Percentiles rank a stretch among this genome's conserved stretches.
These are phyloP conservation scores for Geotrichum restrictum DNA, from an alignment of 1,139 yeast genomes.

Conservation along the genomic window DNA sequence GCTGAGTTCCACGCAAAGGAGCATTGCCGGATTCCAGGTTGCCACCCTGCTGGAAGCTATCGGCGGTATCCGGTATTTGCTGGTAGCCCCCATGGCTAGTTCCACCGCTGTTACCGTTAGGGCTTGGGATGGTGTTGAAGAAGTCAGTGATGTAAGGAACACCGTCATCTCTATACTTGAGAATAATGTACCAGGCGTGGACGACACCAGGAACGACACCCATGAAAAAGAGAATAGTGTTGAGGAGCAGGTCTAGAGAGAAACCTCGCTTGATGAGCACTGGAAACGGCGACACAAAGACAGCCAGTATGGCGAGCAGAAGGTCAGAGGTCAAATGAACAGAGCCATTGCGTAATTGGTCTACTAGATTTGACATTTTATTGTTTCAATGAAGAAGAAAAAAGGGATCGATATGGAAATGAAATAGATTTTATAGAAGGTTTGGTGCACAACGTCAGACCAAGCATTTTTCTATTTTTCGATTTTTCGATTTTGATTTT, in stretches of 20 bases:
- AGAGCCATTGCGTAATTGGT: not conserved
- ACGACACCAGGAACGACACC: slow-evolving; percentile 70
- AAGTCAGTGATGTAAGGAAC: slow-evolving; percentile 36
- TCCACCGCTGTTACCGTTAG: not conserved
- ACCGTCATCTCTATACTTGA: slow-evolving; percentile 55
- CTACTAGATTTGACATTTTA: not conserved
- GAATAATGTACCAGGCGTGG: slow-evolving; percentile 44
- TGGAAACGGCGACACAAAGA: slow-evolving; percentile 67
- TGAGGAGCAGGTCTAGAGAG: slow-evolving; percentile 57
- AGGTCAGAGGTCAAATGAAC: slow-evolving; percentile 39
- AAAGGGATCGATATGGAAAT: too few relatives aligned
- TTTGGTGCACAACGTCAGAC: too few relatives aligned
- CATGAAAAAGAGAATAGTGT: slow-evolving; percentile 52
- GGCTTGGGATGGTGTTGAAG: not conserved
- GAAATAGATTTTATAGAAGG: too few relatives aligned
- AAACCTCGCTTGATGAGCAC: slow-evolving; percentile 66
- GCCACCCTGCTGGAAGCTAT: slow-evolving; percentile 6
- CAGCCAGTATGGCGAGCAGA: slow-evolving; percentile 54
- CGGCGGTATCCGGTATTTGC: slow-evolving; percentile 11
- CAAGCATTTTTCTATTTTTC: too few relatives aligned
- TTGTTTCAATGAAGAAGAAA: too few relatives aligned
- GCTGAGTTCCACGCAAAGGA: not conserved
- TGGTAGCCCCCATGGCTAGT: slow-evolving; percentile 7
- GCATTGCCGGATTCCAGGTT: slow-evolving; percentile 1
- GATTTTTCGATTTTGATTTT: too few relatives aligned